Percentiles rank a stretch among this genome's conserved stretches.
Conservation (phyloP, 129 eudicot genomes). For the Artemisia argyi region DNA sequence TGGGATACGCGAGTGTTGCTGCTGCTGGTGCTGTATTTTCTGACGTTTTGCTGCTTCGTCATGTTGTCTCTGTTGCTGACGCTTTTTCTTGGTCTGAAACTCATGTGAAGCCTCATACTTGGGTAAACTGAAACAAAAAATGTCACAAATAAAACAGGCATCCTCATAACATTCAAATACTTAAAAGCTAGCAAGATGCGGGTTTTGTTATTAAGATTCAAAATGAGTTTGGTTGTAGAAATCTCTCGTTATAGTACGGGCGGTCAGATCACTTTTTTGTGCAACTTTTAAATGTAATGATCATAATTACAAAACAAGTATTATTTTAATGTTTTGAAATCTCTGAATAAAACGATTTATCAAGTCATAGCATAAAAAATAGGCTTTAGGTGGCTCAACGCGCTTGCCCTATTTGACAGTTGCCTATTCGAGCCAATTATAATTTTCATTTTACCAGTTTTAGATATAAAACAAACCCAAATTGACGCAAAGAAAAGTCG, state of each 20-base stretch:
- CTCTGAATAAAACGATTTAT: too few species aligned
- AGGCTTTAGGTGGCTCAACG: too few species aligned
- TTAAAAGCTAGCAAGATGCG: not conserved
- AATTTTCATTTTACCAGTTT: not conserved
- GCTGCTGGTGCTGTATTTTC: constrained; percentile 73
- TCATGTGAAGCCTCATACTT: constrained; percentile 94
- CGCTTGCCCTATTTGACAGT: too few species aligned
- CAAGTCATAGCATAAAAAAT: too few species aligned
- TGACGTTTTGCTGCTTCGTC: constrained; percentile 83
- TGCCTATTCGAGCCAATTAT: too few species aligned
- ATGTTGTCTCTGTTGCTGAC: constrained; percentile 86
- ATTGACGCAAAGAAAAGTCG: too few species aligned
- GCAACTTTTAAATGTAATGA: too few species aligned
- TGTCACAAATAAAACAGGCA: not conserved
- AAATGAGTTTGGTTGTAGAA: too few species aligned
- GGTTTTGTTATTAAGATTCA: not conserved
- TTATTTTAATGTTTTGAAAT: too few species aligned
- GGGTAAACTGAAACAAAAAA: constrained; percentile 56
- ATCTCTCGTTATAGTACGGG: too few species aligned
- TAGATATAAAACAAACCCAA: not conserved
- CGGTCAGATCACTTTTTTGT: too few species aligned
- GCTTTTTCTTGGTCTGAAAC: constrained; percentile 86
- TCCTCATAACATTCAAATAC: not conserved
- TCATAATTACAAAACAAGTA: too few species aligned
- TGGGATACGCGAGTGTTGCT: constrained; percentile 56